Base-by-base conservation (phyloP, 1,284 basidiomycete species). In the Puccinia triticina region DNA sequence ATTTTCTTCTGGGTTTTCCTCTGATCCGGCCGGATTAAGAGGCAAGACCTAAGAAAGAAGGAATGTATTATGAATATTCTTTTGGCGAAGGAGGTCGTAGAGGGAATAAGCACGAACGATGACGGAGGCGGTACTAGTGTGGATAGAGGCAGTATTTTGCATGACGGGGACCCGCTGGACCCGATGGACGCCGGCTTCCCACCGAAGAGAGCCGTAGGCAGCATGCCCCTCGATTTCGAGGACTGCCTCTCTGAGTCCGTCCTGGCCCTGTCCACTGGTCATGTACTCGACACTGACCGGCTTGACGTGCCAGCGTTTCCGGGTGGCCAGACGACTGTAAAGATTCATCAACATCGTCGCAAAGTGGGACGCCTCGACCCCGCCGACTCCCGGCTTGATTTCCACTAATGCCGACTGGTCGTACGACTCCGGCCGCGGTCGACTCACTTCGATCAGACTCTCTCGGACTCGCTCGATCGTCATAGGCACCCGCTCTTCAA, bases 161-260 rank as follows among this genome's bases (percentile, higher is more conserved):
- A 95, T 98, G 0, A 91, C 91, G 0, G 96, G 97, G 0, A 99
- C 93, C 37, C 97, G 89, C 88, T 99, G 96, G 0, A 99, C 95
- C 7, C 96, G 90, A 88, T 99, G 96, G 0, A 99, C 95, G 4
- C 96, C 97, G 81, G 93, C 95, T 87, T 99, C 96, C 91, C 92
- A 96, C 64, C 92, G 89, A 82, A 99, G 86, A 0, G 89, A 88
- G 80, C 95, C 94, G 86, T 93, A 99, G 48, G 50, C 92, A 0
- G 92, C 91, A 0, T 90, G 88, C 0, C 93, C 94, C 84, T 92
- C 92, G 16, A 96, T 88, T 85, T 95, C 93, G 40, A 99, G 87
- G 34, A 94, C 92, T 8, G 92, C 93, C 84, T 98, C 95, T 85
- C 92, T 93, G 59, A 93, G 88, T 0, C 94, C 94, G 11, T 91